These are phyloP conservation scores for Fusarium albosuccineum DNA, from an alignment of 2,329 filamentous ascomycete genomes.

Conservation along the genomic window DNA sequence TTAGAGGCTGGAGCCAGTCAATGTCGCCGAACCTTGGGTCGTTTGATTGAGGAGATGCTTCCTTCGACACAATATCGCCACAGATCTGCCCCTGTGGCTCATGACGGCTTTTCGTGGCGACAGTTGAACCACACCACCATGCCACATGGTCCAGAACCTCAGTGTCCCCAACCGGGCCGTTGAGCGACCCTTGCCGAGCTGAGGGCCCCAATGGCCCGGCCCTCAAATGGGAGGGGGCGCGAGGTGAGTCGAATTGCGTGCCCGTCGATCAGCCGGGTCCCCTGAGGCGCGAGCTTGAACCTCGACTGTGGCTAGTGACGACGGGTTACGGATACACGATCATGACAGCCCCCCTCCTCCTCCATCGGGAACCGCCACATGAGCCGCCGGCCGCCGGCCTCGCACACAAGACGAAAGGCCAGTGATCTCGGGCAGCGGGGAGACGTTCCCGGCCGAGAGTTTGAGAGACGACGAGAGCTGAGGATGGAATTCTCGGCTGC, in stretches of 20 bases:
- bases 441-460: not conserved
- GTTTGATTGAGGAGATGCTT: conserved; percentile 1
- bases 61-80: conserved; percentile 25
- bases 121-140: conserved; percentile 12
- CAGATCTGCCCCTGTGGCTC: conserved; percentile 39
- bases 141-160: conserved; percentile 33
- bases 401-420: conserved; percentile 17
- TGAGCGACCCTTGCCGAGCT: conserved; percentile 43
- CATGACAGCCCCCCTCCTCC: conserved; percentile 9
- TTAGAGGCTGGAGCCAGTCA: conserved; percentile 34
- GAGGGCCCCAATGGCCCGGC: conserved; percentile 11
- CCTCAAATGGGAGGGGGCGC: not conserved
- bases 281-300: conserved; percentile 39
- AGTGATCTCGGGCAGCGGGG: too few species aligned
- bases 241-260: conserved; percentile 21
- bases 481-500: conserved; percentile 13
- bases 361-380: conserved; percentile 14
- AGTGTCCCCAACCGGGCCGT: conserved; percentile 41
- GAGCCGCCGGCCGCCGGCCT: not conserved
- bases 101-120: conserved; percentile 30
- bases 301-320: conserved; percentile 43
- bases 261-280: conserved; percentile 27
- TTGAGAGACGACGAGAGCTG: too few species aligned
- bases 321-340: conserved; percentile 30
- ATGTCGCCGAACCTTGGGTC: conserved; percentile 2